Percentiles rank a stretch among this genome's conserved stretches.
Conservation (phyloP, 495 filamentous ascomycete genomes). For the Extremus antarcticus region DNA sequence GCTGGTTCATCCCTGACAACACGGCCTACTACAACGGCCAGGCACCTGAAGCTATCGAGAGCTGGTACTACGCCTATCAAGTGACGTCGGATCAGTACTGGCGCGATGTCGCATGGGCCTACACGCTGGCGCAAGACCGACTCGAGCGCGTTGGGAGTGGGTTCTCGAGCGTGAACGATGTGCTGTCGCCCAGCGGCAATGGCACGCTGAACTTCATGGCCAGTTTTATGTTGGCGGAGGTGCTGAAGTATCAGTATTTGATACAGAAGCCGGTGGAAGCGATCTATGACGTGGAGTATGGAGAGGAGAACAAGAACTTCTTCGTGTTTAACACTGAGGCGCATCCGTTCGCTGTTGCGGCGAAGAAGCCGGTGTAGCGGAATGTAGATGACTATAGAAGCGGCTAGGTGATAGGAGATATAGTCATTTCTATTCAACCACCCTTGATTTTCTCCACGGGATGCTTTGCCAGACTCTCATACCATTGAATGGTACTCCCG, state of each 20-base stretch:
- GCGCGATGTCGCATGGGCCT: not conserved
- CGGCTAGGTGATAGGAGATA: no score
- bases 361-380: not conserved
- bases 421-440: no score
- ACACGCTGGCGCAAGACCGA: not conserved
- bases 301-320: not conserved
- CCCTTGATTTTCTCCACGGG: slow-evolving; percentile 38
- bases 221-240: not conserved
- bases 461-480: slow-evolving; percentile 50
- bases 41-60: not conserved
- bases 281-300: not conserved
- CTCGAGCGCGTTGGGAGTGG: not conserved
- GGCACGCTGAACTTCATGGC: not conserved
- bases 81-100: not conserved
- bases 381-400: no score
- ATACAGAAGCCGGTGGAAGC: not conserved
- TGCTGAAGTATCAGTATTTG: not conserved
- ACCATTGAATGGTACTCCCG: slow-evolving; percentile 54
- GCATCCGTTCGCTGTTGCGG: not conserved
- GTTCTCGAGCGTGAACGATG: not conserved
- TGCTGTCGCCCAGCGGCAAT: not conserved
- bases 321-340: not conserved
- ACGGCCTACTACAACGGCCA: not conserved
- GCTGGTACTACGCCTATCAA: not conserved
- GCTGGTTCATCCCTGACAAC: not conserved